These are phyloP conservation scores for Starmerella cellae DNA, from an alignment of 805 yeast species.

Conservation along the genomic window DNA sequence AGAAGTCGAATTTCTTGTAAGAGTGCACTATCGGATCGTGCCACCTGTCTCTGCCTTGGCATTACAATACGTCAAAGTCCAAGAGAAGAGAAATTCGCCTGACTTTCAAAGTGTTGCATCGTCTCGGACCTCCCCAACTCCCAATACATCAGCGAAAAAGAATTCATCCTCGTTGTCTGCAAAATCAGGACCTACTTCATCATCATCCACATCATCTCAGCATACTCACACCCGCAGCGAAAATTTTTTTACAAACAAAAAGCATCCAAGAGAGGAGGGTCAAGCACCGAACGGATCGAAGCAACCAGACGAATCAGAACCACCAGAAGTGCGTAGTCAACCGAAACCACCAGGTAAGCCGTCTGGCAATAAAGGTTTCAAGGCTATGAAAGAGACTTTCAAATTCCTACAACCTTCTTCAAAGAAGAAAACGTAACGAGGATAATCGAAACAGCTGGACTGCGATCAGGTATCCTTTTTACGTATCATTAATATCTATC, in stretches of 20 bases:
- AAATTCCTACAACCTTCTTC: conserved; percentile 15
- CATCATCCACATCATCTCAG: not conserved
- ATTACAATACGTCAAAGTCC: conserved; percentile 28
- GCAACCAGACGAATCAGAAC: not conserved
- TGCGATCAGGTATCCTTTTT: not conserved
- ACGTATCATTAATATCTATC: not conserved
- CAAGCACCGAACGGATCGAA: not conserved
- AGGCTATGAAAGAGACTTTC: conserved; percentile 16
- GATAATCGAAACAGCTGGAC: conserved; percentile 8
- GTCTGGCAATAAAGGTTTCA: conserved; percentile 13
- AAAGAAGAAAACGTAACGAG: conserved; percentile 7
- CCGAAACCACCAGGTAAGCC: conserved; percentile 9
- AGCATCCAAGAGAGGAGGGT: conserved; percentile 10
- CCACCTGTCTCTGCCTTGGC: conserved; percentile 32
- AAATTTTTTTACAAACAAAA: not conserved
- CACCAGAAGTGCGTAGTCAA: not conserved
- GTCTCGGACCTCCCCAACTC: not conserved
- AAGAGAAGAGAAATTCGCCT: conserved; percentile 13
- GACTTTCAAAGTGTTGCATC: not conserved
- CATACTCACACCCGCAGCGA: not conserved
- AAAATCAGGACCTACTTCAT: not conserved
- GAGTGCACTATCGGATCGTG: conserved; percentile 66
- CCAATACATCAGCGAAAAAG: not conserved
- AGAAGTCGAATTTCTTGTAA: conserved; percentile 72
- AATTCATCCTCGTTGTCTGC: not conserved